Evolutionary conservation across 768 basidiomycete species (phyloP).

Genomic region (Agaricus bisporus): DNA sequence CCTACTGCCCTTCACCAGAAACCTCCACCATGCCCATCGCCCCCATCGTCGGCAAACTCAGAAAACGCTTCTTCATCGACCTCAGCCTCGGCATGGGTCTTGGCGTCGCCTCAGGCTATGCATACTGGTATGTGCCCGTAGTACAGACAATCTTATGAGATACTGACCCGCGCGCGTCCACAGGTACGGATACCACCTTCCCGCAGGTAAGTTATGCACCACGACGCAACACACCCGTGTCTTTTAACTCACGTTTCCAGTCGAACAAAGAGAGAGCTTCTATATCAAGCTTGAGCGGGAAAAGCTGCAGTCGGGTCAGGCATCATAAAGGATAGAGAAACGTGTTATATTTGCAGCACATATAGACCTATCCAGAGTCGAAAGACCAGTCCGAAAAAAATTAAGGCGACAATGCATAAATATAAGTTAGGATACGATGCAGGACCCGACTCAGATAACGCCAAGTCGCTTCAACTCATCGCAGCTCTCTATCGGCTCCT

Average conservation of each 20-base stretch:
- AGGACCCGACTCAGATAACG: conserved; percentile 29
- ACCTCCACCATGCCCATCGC: conserved; percentile 65
- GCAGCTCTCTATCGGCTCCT: conserved; percentile 69
- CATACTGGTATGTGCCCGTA: conserved; percentile 65
- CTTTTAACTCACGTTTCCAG: conserved; percentile 31
- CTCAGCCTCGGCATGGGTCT: conserved; percentile 69
- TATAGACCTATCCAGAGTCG: conserved; percentile 8
- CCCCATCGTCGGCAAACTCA: conserved; percentile 90
- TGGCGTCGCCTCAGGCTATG: conserved; percentile 67
- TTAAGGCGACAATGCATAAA: conserved; percentile 4
- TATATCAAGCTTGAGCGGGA: conserved; percentile 81
- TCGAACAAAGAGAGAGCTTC: conserved; percentile 77
- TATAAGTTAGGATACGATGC: conserved; percentile 12
- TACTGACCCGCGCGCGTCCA: conserved; percentile 7
- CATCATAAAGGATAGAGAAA: conserved; percentile 1
- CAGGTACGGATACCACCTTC: conserved; percentile 84
- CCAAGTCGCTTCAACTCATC: conserved; percentile 68
- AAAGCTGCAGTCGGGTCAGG: conserved; percentile 27
- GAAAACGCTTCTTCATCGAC: conserved; percentile 90
- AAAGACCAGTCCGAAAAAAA: not conserved
- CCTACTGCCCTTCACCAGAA: conserved; percentile 23
- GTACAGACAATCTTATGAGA: not conserved
- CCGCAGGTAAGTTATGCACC: conserved; percentile 48
- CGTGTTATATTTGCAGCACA: not conserved
- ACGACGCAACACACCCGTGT: not conserved